Evolutionary conservation across 2,329 filamentous ascomycete species (phyloP), one percentile per base, ranked within the genome.

Genomic region (Aureobasidium sp.): DNA sequence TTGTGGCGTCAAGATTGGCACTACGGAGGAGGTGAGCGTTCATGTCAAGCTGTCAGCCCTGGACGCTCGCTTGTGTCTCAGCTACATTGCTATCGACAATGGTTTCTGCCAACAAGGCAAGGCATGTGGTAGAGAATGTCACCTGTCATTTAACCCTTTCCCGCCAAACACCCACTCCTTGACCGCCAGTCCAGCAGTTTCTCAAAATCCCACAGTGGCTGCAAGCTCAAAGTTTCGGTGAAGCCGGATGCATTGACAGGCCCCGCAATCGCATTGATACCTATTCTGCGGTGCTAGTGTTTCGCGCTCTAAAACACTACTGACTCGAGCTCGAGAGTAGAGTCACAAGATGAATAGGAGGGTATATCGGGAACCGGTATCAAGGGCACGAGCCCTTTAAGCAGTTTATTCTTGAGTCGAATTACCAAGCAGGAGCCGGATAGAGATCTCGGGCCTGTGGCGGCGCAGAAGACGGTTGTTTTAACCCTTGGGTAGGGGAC

Each of bases 1-100:
- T 60, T 60, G 57, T 59, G 57, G 57, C 44, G 44, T 60, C 44
- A 49, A 59, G 53, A 57, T 58, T 58, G 47, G 17, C 39, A 48
- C 44, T 59, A 59, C 44, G 41, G 41, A 47, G 27, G 29, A 48
- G 55, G 20, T 57, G 39, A 55, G 53, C 41, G 53, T 57, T 57
- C 53, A 58, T 37, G 42, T 58, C 55, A 58, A 48, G 31, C 20
- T 58, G 42, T 58, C 27, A 34, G 27, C 37, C 51, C 36, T 45
- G 8, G 14, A 36, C 14, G 22, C 39, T 57, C 41, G 53, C 53
- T 57, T 36, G 41, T 41, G 41, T 45, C 39, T 31, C 41, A 45
- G 6, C 27, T 44, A 44, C 12, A 29, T 14, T 31, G 20, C 5
- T 25, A 20, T 42, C 15, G n/a, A 37, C 15, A 9, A 7, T 44